Percentiles rank a stretch among this genome's conserved stretches.
These are phyloP conservation scores for Fragaria ananassa DNA, from an alignment of 306 rosid genomes.

Conservation along the genomic window DNA sequence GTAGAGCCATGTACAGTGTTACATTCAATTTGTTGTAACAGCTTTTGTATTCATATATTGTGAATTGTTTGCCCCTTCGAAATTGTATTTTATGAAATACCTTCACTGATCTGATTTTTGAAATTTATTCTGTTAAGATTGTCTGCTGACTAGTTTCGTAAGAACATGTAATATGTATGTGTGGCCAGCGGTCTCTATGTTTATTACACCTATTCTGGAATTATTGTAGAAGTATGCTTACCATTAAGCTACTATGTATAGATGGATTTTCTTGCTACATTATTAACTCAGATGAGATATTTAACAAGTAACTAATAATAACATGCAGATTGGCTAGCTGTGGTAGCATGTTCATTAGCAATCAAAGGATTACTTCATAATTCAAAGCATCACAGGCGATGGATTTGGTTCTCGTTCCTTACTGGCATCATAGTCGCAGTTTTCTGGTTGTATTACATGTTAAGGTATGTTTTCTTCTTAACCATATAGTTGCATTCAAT, in stretches of 20 bases:
- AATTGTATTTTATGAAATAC: not conserved
- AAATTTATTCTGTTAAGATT: not conserved
- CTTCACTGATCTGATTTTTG: not conserved
- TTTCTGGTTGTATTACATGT: conserved; percentile 82
- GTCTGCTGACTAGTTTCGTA: not conserved
- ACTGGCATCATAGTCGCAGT: conserved; percentile 51
- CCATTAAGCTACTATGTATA: not conserved
- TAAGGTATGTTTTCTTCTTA: conserved; percentile 50
- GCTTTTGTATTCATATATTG: not conserved
- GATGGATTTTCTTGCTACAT: not conserved
- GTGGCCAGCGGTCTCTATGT: not conserved
- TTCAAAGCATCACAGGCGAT: conserved; percentile 49
- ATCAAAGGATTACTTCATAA: conserved; percentile 56
- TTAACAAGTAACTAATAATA: not conserved
- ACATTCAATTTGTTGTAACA: not conserved
- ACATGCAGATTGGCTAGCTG: conserved; percentile 70
- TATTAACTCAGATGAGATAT: conserved; percentile 12
- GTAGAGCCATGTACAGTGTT: not conserved
- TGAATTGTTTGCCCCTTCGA: not conserved
- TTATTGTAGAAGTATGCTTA: not conserved
- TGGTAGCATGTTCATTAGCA: conserved; percentile 63
- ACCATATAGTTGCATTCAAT: conserved; percentile 1
- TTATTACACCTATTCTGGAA: not conserved
- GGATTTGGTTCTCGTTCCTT: conserved; percentile 66
- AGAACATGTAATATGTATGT: not conserved